Conservation (phyloP, 139 green algal species). For the Chlorella vulgaris region DNA sequence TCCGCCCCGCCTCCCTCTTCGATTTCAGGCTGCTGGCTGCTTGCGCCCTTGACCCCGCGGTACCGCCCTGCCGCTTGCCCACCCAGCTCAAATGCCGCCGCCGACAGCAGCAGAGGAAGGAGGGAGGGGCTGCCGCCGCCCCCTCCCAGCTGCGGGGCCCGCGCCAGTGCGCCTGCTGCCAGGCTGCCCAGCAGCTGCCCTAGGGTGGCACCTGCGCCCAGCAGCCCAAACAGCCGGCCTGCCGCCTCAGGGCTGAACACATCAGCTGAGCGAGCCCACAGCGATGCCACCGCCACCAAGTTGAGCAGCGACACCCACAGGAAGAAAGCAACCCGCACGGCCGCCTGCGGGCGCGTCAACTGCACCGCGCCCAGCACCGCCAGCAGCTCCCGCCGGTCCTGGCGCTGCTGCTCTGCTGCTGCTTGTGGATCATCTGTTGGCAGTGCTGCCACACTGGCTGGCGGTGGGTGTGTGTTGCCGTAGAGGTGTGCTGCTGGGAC, state of each 20-base stretch:
- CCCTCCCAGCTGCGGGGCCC: conserved; percentile 9
- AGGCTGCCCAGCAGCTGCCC: conserved; percentile 74
- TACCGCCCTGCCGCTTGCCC: conserved; percentile 4
- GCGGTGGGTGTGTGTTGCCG: no score
- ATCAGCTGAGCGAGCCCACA: conserved; percentile 82
- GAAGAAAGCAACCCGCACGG: conserved; percentile 66
- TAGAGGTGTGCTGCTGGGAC: background rate
- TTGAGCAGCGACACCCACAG: conserved; percentile 78
- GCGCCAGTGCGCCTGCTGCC: conserved; percentile 27
- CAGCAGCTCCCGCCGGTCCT: background rate
- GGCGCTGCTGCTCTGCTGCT: background rate
- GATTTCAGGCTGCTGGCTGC: no score
- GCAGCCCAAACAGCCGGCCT: conserved; percentile 62
- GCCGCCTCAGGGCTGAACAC: conserved; percentile 60
- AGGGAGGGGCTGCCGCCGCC: conserved; percentile 17
- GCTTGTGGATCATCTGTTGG: no score
- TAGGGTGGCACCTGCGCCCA: conserved; percentile 60
- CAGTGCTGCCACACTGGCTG: no score
- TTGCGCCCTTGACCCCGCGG: no score
- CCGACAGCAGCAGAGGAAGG: conserved; percentile 47
- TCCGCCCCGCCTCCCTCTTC: no score
- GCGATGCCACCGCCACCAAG: conserved; percentile 61
- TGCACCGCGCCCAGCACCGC: background rate
- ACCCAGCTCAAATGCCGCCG: conserved; percentile 38
- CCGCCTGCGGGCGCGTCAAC: conserved; percentile 34